phyloP scores from a whole-genome alignment of 352 stramenopile genomes.

The Globisporangium echinulatum region DNA sequence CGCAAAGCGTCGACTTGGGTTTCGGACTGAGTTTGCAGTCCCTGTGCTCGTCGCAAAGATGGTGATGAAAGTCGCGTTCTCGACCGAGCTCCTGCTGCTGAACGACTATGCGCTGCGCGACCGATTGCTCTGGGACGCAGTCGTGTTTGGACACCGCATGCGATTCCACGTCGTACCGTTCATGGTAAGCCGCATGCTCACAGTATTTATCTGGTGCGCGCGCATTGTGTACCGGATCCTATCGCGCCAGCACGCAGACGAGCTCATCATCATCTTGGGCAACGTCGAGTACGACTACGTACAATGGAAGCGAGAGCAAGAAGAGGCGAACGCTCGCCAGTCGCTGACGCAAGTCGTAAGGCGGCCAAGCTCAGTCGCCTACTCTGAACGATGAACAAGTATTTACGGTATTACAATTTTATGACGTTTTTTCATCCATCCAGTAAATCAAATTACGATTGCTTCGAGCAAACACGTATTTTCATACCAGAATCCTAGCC shows the following conservation, averaged over 20 bases:
- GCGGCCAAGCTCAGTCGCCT: constrained; percentile 1
- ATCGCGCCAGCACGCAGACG: constrained; percentile 2
- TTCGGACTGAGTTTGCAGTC: not conserved
- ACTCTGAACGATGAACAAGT: not conserved
- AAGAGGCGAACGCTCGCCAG: not conserved
- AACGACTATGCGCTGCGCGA: constrained; percentile 13
- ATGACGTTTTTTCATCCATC: not conserved
- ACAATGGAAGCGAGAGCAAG: not conserved
- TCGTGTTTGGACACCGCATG: not conserved
- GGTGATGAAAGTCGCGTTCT: constrained; percentile 7
- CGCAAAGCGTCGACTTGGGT: constrained; percentile 2
- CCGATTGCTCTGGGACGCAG: constrained; percentile 5
- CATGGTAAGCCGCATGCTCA: constrained; percentile 10
- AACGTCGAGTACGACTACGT: constrained; percentile 12
- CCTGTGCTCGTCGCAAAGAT: constrained; percentile 10
- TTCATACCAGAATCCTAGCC: too few species aligned
- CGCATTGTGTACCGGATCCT: constrained; percentile 5
- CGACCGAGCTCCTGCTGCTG: constrained; percentile 11
- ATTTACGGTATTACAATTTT: not conserved
- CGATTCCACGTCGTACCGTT: constrained; percentile 10
- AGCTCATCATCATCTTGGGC: constrained; percentile 3
- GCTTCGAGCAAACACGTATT: not conserved
- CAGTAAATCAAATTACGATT: not conserved
- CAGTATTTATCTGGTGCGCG: constrained; percentile 9
- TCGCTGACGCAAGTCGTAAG: too few species aligned